phyloP scores from a whole-genome alignment of 495 filamentous ascomycete genomes.

The Penicillium silybi region DNA sequence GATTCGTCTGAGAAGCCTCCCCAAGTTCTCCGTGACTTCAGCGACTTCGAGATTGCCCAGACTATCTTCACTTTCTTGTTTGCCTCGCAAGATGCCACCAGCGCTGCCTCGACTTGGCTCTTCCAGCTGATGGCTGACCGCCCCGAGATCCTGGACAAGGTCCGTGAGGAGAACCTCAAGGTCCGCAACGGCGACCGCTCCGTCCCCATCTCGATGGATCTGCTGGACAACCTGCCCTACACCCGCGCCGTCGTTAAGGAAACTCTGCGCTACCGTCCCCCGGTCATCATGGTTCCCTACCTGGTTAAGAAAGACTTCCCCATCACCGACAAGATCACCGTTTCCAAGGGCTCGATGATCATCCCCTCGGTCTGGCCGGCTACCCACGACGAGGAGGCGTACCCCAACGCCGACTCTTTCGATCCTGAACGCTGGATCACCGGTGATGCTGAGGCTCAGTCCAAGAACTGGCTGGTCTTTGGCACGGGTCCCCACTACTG shows the following conservation, averaged over 20 bases:
- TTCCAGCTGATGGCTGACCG: constrained; percentile 94
- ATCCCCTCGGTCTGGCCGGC: constrained; percentile 87
- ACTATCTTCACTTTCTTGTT: constrained; percentile 98
- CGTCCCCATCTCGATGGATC: constrained; percentile 68
- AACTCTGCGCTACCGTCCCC: constrained; percentile 89
- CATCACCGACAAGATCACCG: constrained; percentile 81
- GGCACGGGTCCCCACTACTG: constrained; percentile 97
- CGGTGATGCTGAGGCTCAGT: constrained; percentile 84
- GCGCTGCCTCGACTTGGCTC: constrained; percentile 87
- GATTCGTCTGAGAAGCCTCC: constrained; percentile 73
- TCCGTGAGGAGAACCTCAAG: constrained; percentile 86
- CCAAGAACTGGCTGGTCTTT: constrained; percentile 97
- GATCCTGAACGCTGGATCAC: constrained; percentile 88
- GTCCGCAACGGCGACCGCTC: constrained; percentile 74
- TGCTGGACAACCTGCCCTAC: constrained; percentile 83
- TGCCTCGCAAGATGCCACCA: constrained; percentile 95
- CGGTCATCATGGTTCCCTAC: constrained; percentile 97
- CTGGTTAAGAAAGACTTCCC: constrained; percentile 94
- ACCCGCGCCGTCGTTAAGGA: constrained; percentile 93
- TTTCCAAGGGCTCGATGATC: constrained; percentile 92
- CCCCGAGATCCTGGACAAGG: constrained; percentile 82
- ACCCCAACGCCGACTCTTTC: constrained; percentile 82
- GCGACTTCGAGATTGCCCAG: constrained; percentile 88
- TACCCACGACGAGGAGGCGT: constrained; percentile 89
- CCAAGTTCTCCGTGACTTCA: constrained; percentile 78